Evolutionary conservation across 306 rosid genomes (phyloP).

Genomic region (Parietaria judaica): DNA sequence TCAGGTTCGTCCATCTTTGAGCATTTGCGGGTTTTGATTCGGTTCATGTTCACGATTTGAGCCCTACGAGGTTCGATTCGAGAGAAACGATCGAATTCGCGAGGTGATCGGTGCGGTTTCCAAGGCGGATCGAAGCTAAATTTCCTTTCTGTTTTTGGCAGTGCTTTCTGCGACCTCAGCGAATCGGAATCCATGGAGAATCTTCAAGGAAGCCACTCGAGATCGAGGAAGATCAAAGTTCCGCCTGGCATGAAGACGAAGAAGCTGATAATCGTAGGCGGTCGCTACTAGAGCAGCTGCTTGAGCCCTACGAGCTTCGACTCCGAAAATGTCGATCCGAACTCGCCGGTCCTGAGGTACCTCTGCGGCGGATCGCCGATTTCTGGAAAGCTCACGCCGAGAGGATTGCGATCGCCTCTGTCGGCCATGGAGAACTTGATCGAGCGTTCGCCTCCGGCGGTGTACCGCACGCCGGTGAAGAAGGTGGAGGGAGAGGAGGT

Average conservation of each 20-base stretch:
- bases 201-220: constrained; percentile 1
- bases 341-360: constrained; percentile 38
- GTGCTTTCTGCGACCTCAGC: background rate
- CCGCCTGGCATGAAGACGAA: constrained; percentile 20
- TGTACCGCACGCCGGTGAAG: constrained; percentile 43
- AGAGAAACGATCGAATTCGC: constrained; percentile 4
- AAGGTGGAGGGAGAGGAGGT: constrained; percentile 48
- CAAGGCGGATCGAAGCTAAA: background rate
- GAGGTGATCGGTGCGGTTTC: background rate
- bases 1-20: background rate
- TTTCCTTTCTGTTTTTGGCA: background rate
- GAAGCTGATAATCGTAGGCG: constrained; percentile 18
- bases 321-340: constrained; percentile 35
- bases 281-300: constrained; percentile 23
- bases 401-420: constrained; percentile 32
- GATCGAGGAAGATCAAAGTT: constrained; percentile 4
- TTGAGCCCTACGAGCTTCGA: constrained; percentile 31
- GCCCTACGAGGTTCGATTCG: background rate
- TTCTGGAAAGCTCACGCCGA: background rate
- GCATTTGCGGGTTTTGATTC: background rate
- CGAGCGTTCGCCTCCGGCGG: constrained; percentile 10
- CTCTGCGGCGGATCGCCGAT: constrained; percentile 14
- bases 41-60: too few species aligned
- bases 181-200: background rate
- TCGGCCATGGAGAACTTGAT: constrained; percentile 48